Percentiles rank a stretch among this genome's conserved stretches.
phyloP scores from a whole-genome alignment of 1,139 yeast genomes.

The Saccharomyces hybrid region DNA sequence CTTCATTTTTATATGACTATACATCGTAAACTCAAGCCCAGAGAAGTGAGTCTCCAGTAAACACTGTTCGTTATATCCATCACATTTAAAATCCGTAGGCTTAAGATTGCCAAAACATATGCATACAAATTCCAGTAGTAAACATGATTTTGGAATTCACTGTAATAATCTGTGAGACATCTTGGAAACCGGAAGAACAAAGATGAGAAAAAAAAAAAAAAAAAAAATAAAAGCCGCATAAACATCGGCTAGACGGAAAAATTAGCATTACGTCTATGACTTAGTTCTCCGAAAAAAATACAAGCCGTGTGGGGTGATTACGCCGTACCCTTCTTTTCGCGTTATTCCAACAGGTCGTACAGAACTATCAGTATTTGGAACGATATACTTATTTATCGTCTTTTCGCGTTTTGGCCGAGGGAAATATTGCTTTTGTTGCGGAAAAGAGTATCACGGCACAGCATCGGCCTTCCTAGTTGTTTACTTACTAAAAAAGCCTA shows the following conservation, averaged over 20 bases:
- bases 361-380: not conserved
- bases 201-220: not conserved
- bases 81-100: not conserved
- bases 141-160: not conserved
- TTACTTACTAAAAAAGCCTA: not conserved
- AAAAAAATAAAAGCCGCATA: not conserved
- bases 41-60: not conserved
- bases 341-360: not conserved
- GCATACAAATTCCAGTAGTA: not conserved
- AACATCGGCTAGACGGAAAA: not conserved
- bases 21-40: not conserved
- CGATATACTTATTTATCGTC: not conserved
- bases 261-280: not conserved
- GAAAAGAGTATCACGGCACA: not conserved
- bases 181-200: not conserved
- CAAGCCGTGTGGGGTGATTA: not conserved
- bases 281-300: not conserved
- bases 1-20: not conserved
- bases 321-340: not conserved
- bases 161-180: not conserved
- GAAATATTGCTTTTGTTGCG: not conserved
- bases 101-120: not conserved
- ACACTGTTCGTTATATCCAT: not conserved
- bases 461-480: not conserved
- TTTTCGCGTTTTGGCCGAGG: constrained; percentile 1